Base-by-base conservation (phyloP, 441 rosid species). In the Flueggea neowawraea region DNA sequence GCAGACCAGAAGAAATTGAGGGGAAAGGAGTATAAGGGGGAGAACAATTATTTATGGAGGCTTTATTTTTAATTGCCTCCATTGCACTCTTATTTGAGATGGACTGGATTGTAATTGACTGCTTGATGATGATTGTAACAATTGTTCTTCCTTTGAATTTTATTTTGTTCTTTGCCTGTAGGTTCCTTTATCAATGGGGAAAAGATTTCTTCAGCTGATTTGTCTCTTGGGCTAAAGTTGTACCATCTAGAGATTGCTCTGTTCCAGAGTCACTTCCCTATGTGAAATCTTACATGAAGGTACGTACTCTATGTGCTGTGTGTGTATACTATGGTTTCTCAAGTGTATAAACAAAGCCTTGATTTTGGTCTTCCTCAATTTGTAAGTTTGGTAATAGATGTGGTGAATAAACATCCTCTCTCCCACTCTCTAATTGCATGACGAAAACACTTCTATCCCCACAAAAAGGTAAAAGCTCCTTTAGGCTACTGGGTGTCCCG, bases 141-240 rank as follows among this genome's bases (percentile, higher is more conserved):
- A 45, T 57, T 22, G 28, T 55, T 48, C 31, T 36, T 16, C 57
- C 14, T 8, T 12, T 65, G 52, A 61, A 39, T 54, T 49, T 54
- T 47, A 62, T 16, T 58, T 60, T 62, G 41, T 36, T 36, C 9
- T 5, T 5, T 36, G 41, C 9, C 54, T 50, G 52, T 67, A 90
- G 88, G 96, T 91, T 51, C 92, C 96, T 60, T 75, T 70, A 73
- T 94, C 71, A 91, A 92, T 69, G 96, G 96, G 31, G 87, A 78
- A 64, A 86, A 75, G 69, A 65, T 87, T 53, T 85, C 91, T 68
- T 91, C 87, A 4, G 78, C 71, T 61, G 99, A 91, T 84, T 58
- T 91, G 73, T 74, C 88, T 69, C 88, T 94, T 69, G 92, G 79
- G 65, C 99, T 97, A 5, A 91, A 94, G 83, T 78, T 91, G 72